Conservation (phyloP, 2,329 filamentous ascomycete genomes). For the Lachnellula willkommii region DNA sequence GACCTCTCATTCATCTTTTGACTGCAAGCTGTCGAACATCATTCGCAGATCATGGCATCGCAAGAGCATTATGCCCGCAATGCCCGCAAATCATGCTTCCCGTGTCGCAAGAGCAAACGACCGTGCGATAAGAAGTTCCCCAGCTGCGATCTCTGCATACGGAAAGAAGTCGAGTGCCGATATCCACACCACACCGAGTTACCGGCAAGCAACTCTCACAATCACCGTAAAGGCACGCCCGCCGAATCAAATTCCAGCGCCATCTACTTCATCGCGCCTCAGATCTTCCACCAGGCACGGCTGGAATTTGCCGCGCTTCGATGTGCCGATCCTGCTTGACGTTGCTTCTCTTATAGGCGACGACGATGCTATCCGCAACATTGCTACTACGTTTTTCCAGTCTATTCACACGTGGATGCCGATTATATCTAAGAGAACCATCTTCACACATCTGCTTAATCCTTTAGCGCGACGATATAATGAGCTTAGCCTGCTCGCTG, state of each 20-base stretch:
- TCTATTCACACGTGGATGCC: constrained; percentile 22
- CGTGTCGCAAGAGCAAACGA: constrained; percentile 6
- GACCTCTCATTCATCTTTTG: too few species aligned
- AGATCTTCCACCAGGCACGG: background rate
- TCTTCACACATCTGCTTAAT: constrained; percentile 12
- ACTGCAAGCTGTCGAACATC: too few species aligned
- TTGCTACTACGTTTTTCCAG: constrained; percentile 11
- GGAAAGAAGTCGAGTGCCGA: background rate
- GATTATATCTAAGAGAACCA: constrained; percentile 24
- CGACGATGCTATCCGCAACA: too few species aligned
- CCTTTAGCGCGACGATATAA: constrained; percentile 19
- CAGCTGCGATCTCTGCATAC: constrained; percentile 4
- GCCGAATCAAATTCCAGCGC: background rate
- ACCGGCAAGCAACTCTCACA: too few species aligned
- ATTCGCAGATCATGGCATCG: background rate
- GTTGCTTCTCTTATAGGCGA: too few species aligned
- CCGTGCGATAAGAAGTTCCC: constrained; percentile 3
- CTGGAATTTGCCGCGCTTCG: background rate
- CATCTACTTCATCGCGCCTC: constrained; percentile 3
- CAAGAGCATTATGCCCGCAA: background rate
- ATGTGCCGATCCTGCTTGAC: constrained; percentile 1
- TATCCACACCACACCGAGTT: background rate
- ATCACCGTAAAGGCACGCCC: background rate
- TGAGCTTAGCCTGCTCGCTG: background rate
- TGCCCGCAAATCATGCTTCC: background rate